phyloP scores from a whole-genome alignment of 352 stramenopile genomes.

The Phytophthora podocarpi region DNA sequence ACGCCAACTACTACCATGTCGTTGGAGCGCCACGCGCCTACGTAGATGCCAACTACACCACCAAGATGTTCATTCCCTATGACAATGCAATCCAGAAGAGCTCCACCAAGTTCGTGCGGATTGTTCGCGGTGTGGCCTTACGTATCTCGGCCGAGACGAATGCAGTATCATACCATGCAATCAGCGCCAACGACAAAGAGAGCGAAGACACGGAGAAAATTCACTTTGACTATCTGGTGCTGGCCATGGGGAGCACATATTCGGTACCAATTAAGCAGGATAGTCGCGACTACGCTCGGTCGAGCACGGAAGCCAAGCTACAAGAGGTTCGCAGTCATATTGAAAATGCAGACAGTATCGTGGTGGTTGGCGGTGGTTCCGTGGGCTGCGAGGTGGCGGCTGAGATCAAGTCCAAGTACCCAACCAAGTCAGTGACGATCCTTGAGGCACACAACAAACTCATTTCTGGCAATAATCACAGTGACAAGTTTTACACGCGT shows the following conservation, averaged over 20 bases:
- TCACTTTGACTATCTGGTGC: conserved; percentile 65
- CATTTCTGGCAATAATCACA: conserved; percentile 41
- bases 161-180: conserved; percentile 43
- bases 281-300: conserved; percentile 27
- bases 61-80: conserved; percentile 73
- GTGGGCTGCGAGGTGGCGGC: conserved; percentile 66
- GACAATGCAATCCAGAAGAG: conserved; percentile 58
- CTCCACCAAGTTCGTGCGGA: conserved; percentile 36
- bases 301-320: conserved; percentile 42
- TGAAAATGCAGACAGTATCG: conserved; percentile 43
- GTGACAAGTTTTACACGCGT: conserved; percentile 52
- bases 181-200: conserved; percentile 39
- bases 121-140: conserved; percentile 47
- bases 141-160: conserved; percentile 33
- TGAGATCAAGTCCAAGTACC: conserved; percentile 63
- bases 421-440: conserved; percentile 64
- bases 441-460: conserved; percentile 45
- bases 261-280: conserved; percentile 57
- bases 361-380: conserved; percentile 64
- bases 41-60: conserved; percentile 49
- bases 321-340: conserved; percentile 47
- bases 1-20: conserved; percentile 48
- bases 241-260: conserved; percentile 68
- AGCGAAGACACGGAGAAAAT: conserved; percentile 33
- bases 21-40: conserved; percentile 57